Percentiles rank a stretch among this genome's conserved stretches.
Conservation (phyloP, 2,329 filamentous ascomycete genomes). For the Myriosclerotinia scirpicola region DNA sequence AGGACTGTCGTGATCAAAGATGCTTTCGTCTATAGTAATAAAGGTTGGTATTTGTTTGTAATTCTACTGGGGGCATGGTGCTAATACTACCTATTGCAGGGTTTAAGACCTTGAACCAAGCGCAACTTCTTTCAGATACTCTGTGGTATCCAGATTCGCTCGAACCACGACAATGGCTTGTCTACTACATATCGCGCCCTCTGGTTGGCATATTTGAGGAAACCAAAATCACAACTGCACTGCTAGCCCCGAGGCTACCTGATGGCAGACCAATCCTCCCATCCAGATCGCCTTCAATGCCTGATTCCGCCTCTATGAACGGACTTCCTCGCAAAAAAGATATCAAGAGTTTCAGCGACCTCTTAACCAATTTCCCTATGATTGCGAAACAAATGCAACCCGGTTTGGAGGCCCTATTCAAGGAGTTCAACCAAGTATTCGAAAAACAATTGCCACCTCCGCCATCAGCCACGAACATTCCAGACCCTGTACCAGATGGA, state of each 20-base stretch:
- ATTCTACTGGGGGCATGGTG: slow-evolving; percentile 8
- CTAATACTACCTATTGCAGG: slow-evolving; percentile 52
- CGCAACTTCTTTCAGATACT: slow-evolving; percentile 78
- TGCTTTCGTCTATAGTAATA: slow-evolving; percentile 89
- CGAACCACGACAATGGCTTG: slow-evolving; percentile 89
- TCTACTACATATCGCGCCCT: slow-evolving; percentile 93
- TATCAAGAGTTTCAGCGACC: slow-evolving; percentile 84
- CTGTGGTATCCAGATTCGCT: slow-evolving; percentile 88
- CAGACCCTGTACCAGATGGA: slow-evolving; percentile 58
- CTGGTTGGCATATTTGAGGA: slow-evolving; percentile 82
- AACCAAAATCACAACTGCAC: slow-evolving; percentile 66
- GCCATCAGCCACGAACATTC: slow-evolving; percentile 59
- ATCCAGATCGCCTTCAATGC: slow-evolving; percentile 27
- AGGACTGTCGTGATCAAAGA: slow-evolving; percentile 94
- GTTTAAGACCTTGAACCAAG: slow-evolving; percentile 88
- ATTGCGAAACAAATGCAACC: slow-evolving; percentile 96
- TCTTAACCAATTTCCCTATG: slow-evolving; percentile 89
- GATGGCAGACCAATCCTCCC: slow-evolving; percentile 34
- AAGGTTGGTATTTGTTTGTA: slow-evolving; percentile 58
- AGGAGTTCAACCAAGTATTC: slow-evolving; percentile 82
- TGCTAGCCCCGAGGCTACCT: slow-evolving; percentile 50
- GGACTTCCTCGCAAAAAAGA: slow-evolving; percentile 75
- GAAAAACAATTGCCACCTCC: slow-evolving; percentile 81
- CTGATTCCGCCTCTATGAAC: slow-evolving; percentile 28
- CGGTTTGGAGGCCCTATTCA: slow-evolving; percentile 84